Percentiles rank a stretch among this genome's conserved stretches.
Evolutionary conservation across 1,284 basidiomycete genomes (phyloP).

Genomic region (Cryptococcus maquisensis): DNA sequence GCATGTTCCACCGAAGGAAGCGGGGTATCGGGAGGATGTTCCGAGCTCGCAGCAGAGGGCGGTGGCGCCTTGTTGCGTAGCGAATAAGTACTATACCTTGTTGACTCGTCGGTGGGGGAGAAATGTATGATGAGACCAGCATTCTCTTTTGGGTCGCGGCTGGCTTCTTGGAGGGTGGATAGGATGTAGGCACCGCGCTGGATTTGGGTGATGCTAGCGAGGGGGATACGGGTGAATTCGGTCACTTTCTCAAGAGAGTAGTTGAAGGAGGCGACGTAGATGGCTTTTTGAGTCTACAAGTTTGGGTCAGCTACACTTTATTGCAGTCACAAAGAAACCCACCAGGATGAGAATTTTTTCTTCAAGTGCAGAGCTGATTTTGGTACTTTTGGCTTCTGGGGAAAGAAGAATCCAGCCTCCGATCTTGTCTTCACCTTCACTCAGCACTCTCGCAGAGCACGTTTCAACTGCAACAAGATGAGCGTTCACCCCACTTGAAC

Average conservation of each 20-base stretch:
- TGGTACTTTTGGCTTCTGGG: conserved; percentile 69
- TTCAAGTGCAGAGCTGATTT: conserved; percentile 72
- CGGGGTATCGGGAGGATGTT: conserved; percentile 2
- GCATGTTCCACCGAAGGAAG: conserved; percentile 18
- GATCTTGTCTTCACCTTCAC: conserved; percentile 72
- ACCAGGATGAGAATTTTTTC: conserved; percentile 85
- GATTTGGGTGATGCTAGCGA: conserved; percentile 76
- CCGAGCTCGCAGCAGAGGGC: background rate
- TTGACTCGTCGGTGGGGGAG: conserved; percentile 61
- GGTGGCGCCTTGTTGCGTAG: conserved; percentile 57
- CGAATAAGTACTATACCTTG: conserved; percentile 76
- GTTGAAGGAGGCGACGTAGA: conserved; percentile 76
- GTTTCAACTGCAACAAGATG: conserved; percentile 59
- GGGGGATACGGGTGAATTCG: conserved; percentile 79
- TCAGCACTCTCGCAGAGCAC: conserved; percentile 71
- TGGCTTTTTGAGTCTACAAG: conserved; percentile 57
- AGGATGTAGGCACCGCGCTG: conserved; percentile 86
- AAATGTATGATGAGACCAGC: conserved; percentile 77
- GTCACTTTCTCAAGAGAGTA: conserved; percentile 87
- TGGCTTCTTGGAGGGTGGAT: conserved; percentile 82
- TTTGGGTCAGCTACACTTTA: conserved; percentile 6
- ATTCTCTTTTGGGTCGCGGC: conserved; percentile 77
- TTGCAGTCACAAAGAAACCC: conserved; percentile 31
- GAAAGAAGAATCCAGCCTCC: conserved; percentile 90
- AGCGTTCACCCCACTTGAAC: background rate